A percentile compares a stretch with the other conserved stretches of the same genome.
Conservation (phyloP, 2,329 filamentous ascomycete species). For the Ceratocystis ficicola region DNA sequence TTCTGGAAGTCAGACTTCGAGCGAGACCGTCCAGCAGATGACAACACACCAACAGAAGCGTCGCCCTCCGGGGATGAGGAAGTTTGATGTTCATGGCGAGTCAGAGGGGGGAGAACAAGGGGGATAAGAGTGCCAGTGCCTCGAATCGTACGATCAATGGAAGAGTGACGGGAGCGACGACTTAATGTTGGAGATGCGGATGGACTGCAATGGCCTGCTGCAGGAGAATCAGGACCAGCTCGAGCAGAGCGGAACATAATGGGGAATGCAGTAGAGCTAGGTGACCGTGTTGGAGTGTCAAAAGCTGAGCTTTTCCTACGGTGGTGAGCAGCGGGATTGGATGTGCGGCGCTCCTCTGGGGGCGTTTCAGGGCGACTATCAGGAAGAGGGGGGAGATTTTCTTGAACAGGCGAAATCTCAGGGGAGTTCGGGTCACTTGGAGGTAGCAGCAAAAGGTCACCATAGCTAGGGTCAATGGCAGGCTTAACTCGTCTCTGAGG, state of each 20-base stretch:
- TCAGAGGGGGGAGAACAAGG: constrained; percentile 30
- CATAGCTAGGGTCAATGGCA: constrained; percentile 54
- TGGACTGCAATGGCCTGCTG: constrained; percentile 8
- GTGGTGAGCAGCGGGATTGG: constrained; percentile 7
- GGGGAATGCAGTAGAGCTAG: constrained; percentile 47
- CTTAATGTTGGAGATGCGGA: constrained; percentile 6
- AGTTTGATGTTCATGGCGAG: constrained; percentile 21
- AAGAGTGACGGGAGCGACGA: constrained; percentile 32
- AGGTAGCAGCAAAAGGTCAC: constrained; percentile 51
- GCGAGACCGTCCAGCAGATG: background rate
- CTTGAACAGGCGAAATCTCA: constrained; percentile 25
- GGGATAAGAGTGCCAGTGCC: constrained; percentile 24
- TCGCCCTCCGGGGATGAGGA: constrained; percentile 10
- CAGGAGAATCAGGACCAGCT: constrained; percentile 35
- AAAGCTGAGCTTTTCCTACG: constrained; percentile 10
- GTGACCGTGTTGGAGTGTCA: constrained; percentile 30
- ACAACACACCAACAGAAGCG: background rate
- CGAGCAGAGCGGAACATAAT: constrained; percentile 42
- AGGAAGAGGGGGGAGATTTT: constrained; percentile 40
- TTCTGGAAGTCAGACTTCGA: constrained; percentile 13
- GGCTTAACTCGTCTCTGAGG: constrained; percentile 47
- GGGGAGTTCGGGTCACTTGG: constrained; percentile 47
- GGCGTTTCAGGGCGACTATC: constrained; percentile 49
- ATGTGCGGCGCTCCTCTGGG: background rate
- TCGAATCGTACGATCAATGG: constrained; percentile 25